Conservation (phyloP, 495 filamentous ascomycete species). For the Barbatosphaeria neglecta region DNA sequence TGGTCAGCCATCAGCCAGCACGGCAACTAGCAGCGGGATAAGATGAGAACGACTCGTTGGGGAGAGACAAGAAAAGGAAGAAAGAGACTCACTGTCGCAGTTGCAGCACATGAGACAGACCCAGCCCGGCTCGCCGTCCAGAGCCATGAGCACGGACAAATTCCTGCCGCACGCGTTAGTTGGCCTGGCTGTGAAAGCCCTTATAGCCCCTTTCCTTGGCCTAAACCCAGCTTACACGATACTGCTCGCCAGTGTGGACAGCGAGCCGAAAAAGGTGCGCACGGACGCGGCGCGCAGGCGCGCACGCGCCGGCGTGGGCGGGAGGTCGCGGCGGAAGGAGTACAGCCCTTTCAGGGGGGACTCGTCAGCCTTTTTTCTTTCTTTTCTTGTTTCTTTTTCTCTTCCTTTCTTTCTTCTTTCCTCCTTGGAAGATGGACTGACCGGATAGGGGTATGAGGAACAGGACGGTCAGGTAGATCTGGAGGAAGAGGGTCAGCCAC, state of each 20-base stretch:
- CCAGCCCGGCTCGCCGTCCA: constrained; percentile 44
- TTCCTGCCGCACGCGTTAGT: constrained; percentile 21
- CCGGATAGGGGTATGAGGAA: constrained; percentile 37
- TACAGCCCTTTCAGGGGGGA: constrained; percentile 18
- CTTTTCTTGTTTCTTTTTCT: not conserved
- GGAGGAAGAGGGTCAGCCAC: constrained; percentile 1
- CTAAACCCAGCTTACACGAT: constrained; percentile 36
- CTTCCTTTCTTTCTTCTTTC: not conserved
- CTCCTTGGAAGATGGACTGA: too few relatives aligned
- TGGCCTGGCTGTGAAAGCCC: too few relatives aligned
- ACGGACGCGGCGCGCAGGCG: constrained; percentile 27
- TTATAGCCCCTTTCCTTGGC: too few relatives aligned
- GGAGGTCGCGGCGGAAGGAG: constrained; percentile 25
- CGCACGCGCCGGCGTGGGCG: constrained; percentile 18
- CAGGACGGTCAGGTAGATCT: constrained; percentile 41
- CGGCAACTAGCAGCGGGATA: not conserved
- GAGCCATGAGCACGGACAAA: constrained; percentile 35
- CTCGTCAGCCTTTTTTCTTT: not conserved
- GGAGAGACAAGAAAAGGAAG: not conserved
- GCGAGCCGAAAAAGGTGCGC: constrained; percentile 37
- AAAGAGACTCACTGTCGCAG: constrained; percentile 30
- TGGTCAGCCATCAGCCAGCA: not conserved
- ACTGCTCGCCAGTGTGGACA: constrained; percentile 34
- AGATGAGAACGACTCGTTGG: not conserved
- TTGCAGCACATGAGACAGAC: constrained; percentile 47